phyloP scores from a whole-genome alignment of 2,329 filamentous ascomycete species.

The Diplodia mutila region DNA sequence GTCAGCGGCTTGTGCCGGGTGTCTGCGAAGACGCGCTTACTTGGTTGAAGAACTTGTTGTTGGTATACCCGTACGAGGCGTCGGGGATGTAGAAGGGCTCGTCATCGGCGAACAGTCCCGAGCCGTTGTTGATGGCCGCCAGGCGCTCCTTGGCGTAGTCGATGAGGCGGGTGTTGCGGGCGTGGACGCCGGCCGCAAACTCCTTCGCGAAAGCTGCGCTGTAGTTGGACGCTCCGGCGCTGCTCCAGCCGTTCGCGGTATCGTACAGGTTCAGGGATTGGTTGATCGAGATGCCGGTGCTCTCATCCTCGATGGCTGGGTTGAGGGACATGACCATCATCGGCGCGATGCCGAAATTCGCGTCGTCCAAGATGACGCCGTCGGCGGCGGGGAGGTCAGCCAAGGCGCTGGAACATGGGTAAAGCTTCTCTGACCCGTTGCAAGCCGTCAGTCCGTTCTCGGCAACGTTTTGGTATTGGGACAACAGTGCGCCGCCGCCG shows the following conservation, averaged over 20 bases:
- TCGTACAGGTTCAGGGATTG: not conserved
- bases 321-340: conserved; percentile 5
- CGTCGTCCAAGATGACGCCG: not conserved
- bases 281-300: not conserved
- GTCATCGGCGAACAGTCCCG: conserved; percentile 29
- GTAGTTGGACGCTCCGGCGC: conserved; percentile 27
- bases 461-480: conserved; percentile 17
- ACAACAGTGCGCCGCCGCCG: conserved; percentile 13
- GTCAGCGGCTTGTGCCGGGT: not conserved
- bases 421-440: conserved; percentile 4
- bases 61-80: conserved; percentile 27
- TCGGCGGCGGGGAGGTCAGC: not conserved
- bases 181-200: conserved; percentile 26
- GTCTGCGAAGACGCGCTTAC: not conserved
- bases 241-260: not conserved
- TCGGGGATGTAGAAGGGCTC: conserved; percentile 30
- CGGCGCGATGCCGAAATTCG: not conserved
- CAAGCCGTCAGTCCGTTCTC: conserved; percentile 2
- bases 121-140: conserved; percentile 27
- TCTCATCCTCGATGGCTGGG: not conserved
- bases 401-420: not conserved
- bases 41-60: conserved; percentile 30
- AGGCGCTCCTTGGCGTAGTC: conserved; percentile 15
- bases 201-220: conserved; percentile 24
- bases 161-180: conserved; percentile 29